These are phyloP conservation scores for Sergeia podlipaevii DNA, from an alignment of 208 protist species.

Conservation along the genomic window DNA sequence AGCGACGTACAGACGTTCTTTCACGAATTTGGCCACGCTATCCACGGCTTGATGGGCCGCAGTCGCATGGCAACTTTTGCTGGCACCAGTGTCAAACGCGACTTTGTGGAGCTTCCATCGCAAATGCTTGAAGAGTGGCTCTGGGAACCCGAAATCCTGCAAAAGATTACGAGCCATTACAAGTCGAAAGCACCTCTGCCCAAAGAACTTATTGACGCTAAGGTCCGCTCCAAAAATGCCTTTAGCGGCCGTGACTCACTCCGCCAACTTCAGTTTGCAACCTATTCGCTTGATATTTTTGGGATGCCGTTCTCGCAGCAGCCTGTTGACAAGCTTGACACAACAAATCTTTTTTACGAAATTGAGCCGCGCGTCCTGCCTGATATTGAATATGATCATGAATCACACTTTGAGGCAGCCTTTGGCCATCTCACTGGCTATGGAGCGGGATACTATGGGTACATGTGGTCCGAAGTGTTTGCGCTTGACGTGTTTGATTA, in stretches of 20 bases:
- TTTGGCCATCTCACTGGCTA: slow-evolving; percentile 84
- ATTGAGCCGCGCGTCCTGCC: slow-evolving; percentile 53
- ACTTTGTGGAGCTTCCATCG: slow-evolving; percentile 90
- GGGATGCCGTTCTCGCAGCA: slow-evolving; percentile 57
- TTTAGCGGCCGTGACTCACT: slow-evolving; percentile 67
- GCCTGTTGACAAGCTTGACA: slow-evolving; percentile 39
- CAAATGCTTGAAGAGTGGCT: slow-evolving; percentile 91
- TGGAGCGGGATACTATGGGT: slow-evolving; percentile 78
- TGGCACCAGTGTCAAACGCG: slow-evolving; percentile 69
- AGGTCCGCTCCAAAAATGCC: slow-evolving; percentile 71
- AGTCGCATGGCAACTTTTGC: slow-evolving; percentile 76
- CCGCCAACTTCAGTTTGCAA: slow-evolving; percentile 76
- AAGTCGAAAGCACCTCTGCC: slow-evolving; percentile 73
- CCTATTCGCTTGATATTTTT: slow-evolving; percentile 76
- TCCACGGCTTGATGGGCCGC: slow-evolving; percentile 77
- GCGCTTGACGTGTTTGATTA: slow-evolving; percentile 81
- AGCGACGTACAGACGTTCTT: slow-evolving; percentile 87
- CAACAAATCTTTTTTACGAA: slow-evolving; percentile 47
- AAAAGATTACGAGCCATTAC: slow-evolving; percentile 78
- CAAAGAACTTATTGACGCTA: slow-evolving; percentile 60
- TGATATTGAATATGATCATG: slow-evolving; percentile 45
- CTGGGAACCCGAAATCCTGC: slow-evolving; percentile 80
- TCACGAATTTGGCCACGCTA: slow-evolving; percentile 89
- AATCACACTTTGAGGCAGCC: slow-evolving; percentile 74
- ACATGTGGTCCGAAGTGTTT: slow-evolving; percentile 89